Base-by-base conservation (phyloP, 1,284 basidiomycete species). In the Sanghuangporus weigelae region DNA sequence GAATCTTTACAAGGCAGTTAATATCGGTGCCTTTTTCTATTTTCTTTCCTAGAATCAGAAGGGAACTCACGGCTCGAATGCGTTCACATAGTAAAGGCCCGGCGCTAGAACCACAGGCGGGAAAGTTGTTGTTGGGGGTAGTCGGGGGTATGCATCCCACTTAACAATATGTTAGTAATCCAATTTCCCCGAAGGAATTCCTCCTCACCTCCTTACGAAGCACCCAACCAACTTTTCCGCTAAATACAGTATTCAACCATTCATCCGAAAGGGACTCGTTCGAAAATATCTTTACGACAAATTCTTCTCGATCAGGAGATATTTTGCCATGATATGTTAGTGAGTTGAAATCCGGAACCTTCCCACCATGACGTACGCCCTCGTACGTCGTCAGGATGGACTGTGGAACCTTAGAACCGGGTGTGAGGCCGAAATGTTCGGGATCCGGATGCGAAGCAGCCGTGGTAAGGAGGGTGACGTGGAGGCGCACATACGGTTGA, bases 401-500 rank as follows among this genome's bases (percentile, higher is more conserved):
- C 19, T 74, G 78, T 0, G 95, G 92, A 4, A 89, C 77, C 35
- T 72, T 72, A 1, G 78, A 72, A 10, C 73, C 74, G 0, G 77
- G 67, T 5, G 79, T 70, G 21, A 88, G 76, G 36, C 81, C 82
- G 73, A 98, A 96, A 75, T 95, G 95, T 4, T 77, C 75, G 0
- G 92, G 79, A 66, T 85, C 80, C 2, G 91, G 82, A 3, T 75
- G 75, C 2, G 84, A 74, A 1, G 87, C 79, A 3, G 85, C 88
- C 1, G 96, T 98, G 12, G 89, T 83, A 54, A 98, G 78, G 16
- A 96, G 82, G 7, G 96, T 97, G 57, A 97, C 95, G 72, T 97
- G 92, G 3, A 98, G 84, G 65, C 82, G 84, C 36, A 95, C 84
- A 71, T 96, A 98, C 12, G 86, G 83, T 67, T 90, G 87, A 21